Evolutionary conservation across 495 filamentous ascomycete species (phyloP).

Genomic region (Aspergillus haitiensis): DNA sequence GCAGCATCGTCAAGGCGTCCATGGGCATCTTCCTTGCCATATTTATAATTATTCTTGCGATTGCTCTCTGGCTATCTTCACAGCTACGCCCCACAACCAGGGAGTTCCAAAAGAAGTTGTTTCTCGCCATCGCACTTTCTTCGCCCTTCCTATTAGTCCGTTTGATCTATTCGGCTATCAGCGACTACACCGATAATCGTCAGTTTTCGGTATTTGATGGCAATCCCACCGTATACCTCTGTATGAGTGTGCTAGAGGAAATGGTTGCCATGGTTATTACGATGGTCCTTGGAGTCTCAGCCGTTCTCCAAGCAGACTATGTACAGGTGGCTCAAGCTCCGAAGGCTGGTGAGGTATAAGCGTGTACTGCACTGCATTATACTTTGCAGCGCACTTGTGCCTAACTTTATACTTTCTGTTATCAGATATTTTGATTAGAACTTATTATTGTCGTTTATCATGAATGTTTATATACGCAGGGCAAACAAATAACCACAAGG

Average conservation of each 20-base stretch:
- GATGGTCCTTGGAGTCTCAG: conserved; percentile 26
- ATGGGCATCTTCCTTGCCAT: conserved; percentile 35
- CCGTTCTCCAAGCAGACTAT: conserved; percentile 14
- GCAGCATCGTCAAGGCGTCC: conserved; percentile 25
- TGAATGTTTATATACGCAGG: no score
- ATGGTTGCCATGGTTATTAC: conserved; percentile 27
- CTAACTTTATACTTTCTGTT: no score
- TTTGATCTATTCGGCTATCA: conserved; percentile 29
- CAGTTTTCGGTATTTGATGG: conserved; percentile 15
- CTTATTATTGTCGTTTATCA: no score
- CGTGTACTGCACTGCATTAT: no score
- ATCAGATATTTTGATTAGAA: no score
- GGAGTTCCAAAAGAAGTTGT: conserved; percentile 31
- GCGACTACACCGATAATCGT: conserved; percentile 16
- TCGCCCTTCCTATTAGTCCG: conserved; percentile 31
- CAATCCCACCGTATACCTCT: conserved; percentile 30
- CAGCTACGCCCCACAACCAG: conserved; percentile 1
- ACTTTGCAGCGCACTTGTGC: no score
- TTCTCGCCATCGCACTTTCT: conserved; percentile 29
- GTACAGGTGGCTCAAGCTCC: neutral
- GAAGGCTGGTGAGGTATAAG: neutral
- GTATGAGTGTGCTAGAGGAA: conserved; percentile 36
- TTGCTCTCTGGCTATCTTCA: conserved; percentile 22
- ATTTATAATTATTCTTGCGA: conserved; percentile 19
- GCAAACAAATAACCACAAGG: no score